Evolutionary conservation across 345 rosid genomes (phyloP).

Genomic region (Lumnitzera racemosa): DNA sequence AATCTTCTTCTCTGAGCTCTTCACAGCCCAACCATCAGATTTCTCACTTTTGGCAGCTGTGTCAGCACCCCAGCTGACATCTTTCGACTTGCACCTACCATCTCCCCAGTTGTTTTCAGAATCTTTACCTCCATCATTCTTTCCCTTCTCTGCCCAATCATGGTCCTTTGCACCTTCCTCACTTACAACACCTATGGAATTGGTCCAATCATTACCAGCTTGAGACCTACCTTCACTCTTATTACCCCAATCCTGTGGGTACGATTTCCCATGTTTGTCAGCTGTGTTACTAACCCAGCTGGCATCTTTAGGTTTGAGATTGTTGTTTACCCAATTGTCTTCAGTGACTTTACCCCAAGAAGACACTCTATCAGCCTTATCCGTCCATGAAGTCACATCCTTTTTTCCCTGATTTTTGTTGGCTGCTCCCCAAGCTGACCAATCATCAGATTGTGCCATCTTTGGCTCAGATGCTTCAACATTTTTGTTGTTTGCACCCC

Average conservation of each 20-base stretch:
- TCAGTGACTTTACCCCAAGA: slow-evolving; percentile 4
- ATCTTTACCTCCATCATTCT: too few relatives aligned
- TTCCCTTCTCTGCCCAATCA: too few relatives aligned
- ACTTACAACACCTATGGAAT: too few relatives aligned
- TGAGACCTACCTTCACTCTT: background rate
- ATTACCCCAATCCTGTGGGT: background rate
- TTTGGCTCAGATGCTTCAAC: background rate
- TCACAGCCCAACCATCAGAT: slow-evolving; percentile 3
- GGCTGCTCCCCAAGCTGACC: too few relatives aligned
- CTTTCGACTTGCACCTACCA: too few relatives aligned
- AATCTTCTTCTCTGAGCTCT: slow-evolving; percentile 3
- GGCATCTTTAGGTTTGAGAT: background rate
- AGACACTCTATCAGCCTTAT: slow-evolving; percentile 3
- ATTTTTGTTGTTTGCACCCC: slow-evolving; percentile 3
- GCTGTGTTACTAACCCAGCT: slow-evolving; percentile 1
- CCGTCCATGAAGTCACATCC: background rate
- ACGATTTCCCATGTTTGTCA: background rate
- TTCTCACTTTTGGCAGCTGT: background rate
- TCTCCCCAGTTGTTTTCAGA: too few relatives aligned
- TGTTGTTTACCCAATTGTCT: background rate
- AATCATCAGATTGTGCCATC: too few relatives aligned
- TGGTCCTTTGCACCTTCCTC: too few relatives aligned
- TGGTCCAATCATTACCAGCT: background rate
- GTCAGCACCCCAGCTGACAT: too few relatives aligned
- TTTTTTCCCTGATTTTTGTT: slow-evolving; percentile 2